These are phyloP conservation scores for Colletotrichum viniferum DNA, from an alignment of 2,329 filamentous ascomycete species.

Conservation along the genomic window DNA sequence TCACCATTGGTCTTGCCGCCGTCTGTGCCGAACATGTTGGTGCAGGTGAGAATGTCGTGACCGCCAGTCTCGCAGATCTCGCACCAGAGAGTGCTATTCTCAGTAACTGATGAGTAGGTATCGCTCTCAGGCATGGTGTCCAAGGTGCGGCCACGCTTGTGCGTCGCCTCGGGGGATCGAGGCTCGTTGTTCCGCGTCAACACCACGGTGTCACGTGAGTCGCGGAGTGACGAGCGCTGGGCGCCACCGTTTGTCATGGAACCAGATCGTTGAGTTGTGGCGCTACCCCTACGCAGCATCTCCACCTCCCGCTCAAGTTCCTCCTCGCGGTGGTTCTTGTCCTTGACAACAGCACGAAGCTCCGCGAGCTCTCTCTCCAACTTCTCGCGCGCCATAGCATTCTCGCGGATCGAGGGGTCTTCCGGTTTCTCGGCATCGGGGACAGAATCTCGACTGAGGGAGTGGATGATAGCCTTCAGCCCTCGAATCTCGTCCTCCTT, in stretches of 20 bases:
- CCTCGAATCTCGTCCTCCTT: slow-evolving; percentile 98
- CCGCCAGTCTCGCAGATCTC: slow-evolving; percentile 93
- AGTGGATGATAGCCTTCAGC: slow-evolving; percentile 97
- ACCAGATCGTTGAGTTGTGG: background rate
- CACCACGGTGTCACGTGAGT: slow-evolving; percentile 70
- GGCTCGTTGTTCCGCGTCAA: slow-evolving; percentile 56
- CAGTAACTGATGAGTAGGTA: slow-evolving; percentile 71
- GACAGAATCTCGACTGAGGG: slow-evolving; percentile 79
- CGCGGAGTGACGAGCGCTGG: slow-evolving; percentile 63
- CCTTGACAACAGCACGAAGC: slow-evolving; percentile 73
- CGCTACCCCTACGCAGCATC: slow-evolving; percentile 56
- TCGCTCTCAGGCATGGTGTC: slow-evolving; percentile 76
- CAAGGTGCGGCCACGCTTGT: slow-evolving; percentile 60
- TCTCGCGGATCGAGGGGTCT: slow-evolving; percentile 29
- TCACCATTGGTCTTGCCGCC: slow-evolving; percentile 37
- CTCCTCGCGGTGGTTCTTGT: slow-evolving; percentile 76
- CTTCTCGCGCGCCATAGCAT: slow-evolving; percentile 68
- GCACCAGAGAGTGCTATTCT: slow-evolving; percentile 81
- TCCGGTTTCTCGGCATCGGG: slow-evolving; percentile 37
- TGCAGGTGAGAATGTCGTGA: slow-evolving; percentile 93
- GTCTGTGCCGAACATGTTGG: slow-evolving; percentile 77
- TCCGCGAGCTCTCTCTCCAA: slow-evolving; percentile 83
- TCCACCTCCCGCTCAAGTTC: slow-evolving; percentile 86
- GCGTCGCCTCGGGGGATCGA: slow-evolving; percentile 49
- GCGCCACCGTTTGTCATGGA: slow-evolving; percentile 45